A percentile compares a stretch with the other conserved stretches of the same genome.
Conservation (phyloP, 2,329 filamentous ascomycete genomes). For the Ophiocordyceps camponoti-saundersi region DNA sequence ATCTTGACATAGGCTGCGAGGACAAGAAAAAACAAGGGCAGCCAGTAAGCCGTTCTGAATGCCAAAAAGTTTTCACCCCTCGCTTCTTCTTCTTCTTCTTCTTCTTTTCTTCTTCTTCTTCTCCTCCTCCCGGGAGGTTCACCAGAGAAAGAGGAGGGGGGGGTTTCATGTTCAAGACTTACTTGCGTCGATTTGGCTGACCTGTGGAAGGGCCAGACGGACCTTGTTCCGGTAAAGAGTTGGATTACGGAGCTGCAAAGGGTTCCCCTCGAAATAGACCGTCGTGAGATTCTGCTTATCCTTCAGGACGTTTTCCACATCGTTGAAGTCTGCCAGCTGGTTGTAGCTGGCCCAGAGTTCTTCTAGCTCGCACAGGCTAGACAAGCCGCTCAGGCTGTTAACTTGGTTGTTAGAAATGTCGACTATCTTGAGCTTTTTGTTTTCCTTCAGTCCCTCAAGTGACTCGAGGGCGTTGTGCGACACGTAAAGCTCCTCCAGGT, state of each 20-base stretch:
- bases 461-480: slow-evolving; percentile 81
- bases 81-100: not conserved
- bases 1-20: slow-evolving; percentile 15
- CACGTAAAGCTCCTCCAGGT: slow-evolving; percentile 85
- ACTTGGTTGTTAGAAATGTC: slow-evolving; percentile 87
- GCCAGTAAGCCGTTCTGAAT: not conserved
- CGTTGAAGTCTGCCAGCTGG: slow-evolving; percentile 58
- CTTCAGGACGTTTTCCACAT: slow-evolving; percentile 61
- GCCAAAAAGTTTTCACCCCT: not conserved
- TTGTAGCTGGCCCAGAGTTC: slow-evolving; percentile 95
- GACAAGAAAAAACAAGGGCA: no score
- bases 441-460: slow-evolving; percentile 54
- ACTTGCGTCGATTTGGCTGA: slow-evolving; percentile 96
- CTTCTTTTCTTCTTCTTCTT: no score
- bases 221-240: slow-evolving; percentile 92
- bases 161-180: slow-evolving; percentile 26
- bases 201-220: slow-evolving; percentile 66
- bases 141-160: no score
- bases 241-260: slow-evolving; percentile 62
- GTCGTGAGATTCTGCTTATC: slow-evolving; percentile 72
- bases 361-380: slow-evolving; percentile 53
- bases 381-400: slow-evolving; percentile 54
- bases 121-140: no score
- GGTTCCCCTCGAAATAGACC: slow-evolving; percentile 94
- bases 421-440: slow-evolving; percentile 53